Percentiles rank a stretch among this genome's conserved stretches.
Conservation (phyloP, 805 yeast species). For the Saccharomycopsis babjevae region DNA sequence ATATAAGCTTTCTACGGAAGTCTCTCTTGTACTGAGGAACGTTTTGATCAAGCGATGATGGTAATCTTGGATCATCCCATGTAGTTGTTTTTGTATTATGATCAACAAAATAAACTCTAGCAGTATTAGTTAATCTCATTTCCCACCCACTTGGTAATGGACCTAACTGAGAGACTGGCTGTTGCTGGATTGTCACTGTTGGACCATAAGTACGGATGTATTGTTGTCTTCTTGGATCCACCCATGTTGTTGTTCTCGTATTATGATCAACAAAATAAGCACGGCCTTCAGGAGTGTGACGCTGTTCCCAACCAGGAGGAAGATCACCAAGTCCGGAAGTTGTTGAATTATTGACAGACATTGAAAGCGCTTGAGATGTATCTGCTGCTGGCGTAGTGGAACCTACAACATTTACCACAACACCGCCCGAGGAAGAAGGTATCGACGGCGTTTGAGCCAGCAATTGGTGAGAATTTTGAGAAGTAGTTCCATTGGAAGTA, state of each 20-base stretch:
- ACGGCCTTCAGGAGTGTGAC: conserved; percentile 96
- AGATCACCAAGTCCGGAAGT: conserved; percentile 94
- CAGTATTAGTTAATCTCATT: conserved; percentile 97
- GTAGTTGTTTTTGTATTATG: conserved; percentile 99
- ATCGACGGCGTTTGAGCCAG: conserved; percentile 36
- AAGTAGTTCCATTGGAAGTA: conserved; percentile 58
- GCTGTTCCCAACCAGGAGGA: conserved; percentile 98
- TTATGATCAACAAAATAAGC: conserved; percentile 98
- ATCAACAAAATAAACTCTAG: conserved; percentile 96
- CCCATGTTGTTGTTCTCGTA: conserved; percentile 99
- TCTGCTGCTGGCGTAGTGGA: conserved; percentile 31
- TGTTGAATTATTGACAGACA: conserved; percentile 68
- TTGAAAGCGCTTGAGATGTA: conserved; percentile 53
- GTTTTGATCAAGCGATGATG: conserved; percentile 92
- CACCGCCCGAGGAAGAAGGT: conserved; percentile 28
- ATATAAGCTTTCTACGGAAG: conserved; percentile 92
- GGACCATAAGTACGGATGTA: conserved; percentile 92
- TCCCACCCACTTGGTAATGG: conserved; percentile 99
- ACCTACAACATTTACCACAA: conserved; percentile 34
- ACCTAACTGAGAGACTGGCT: conserved; percentile 94
- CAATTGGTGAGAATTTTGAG: conserved; percentile 42
- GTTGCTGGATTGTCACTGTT: conserved; percentile 83
- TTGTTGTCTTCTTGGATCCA: conserved; percentile 98
- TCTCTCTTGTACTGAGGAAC: conserved; percentile 99
- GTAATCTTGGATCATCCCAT: conserved; percentile 99